A percentile compares a stretch with the other conserved stretches of the same genome.
Conservation (phyloP, 495 filamentous ascomycete genomes). For the Neurospora sp. region DNA sequence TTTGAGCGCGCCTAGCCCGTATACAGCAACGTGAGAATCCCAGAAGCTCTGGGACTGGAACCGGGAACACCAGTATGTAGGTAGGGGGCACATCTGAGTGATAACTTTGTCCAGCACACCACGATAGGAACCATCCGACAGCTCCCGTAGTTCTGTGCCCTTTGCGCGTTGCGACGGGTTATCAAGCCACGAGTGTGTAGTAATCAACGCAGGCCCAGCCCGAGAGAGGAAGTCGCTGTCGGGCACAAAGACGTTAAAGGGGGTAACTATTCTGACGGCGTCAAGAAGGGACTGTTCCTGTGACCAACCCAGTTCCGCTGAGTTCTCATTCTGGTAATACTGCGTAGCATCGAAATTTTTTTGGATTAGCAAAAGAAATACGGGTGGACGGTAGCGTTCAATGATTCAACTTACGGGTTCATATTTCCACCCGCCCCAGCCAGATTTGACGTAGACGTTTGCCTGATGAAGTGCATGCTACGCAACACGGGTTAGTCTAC, state of each 20-base stretch:
- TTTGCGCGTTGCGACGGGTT: neutral
- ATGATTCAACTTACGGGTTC: neutral
- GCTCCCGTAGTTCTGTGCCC: neutral
- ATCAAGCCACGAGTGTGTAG: neutral
- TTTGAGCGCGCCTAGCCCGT: neutral
- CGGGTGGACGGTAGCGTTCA: neutral
- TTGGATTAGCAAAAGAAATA: neutral
- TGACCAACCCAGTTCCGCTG: neutral
- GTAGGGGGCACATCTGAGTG: neutral
- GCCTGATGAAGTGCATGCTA: neutral
- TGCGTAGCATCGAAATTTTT: neutral
- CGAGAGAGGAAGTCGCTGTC: neutral
- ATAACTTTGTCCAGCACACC: neutral
- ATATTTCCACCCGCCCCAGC: neutral
- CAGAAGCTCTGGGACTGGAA: neutral
- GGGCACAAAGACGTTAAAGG: neutral
- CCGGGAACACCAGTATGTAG: neutral
- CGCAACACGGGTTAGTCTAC: neutral
- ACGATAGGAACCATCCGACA: neutral
- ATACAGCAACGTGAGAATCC: neutral
- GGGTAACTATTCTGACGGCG: neutral
- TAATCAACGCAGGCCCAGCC: neutral
- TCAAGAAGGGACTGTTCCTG: neutral
- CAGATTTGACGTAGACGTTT: neutral
- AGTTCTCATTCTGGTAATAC: neutral